Base-by-base conservation (phyloP, 306 rosid genomes). In the Trifolium repens region DNA sequence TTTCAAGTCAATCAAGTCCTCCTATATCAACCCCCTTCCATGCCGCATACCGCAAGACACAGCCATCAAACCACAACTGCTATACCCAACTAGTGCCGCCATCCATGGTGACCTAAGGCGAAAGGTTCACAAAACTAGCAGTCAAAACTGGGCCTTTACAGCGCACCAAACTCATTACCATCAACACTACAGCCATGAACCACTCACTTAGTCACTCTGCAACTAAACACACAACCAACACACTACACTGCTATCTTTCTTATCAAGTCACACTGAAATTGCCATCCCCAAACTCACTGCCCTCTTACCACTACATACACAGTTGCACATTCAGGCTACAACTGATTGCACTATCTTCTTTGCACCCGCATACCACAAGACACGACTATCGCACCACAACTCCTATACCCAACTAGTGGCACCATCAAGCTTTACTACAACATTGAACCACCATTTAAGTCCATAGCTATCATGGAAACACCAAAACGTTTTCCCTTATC, bases 401-500 rank as follows among this genome's bases (percentile, higher is more conserved):
- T 9, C 0, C 16, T 65, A 40, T 19, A 64, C 32, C 30, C 69
- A 64, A 64, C 5, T 1, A 17, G 2, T 39, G 34, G 34, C 0
- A 40, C 16, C 30, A 65, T 9, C 69, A 65, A 65, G 10, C 50
- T 7, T 37, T 37, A 37, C 40, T 1, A 37, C n/a, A 40, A 40
- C 17, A 66, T 19, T 19, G 52, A 66, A 19, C 70, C 32, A 40
- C 8, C 71, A 19, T 19, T 40, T 11, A 65, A 40, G 50, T 65
- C 16, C 50, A 65, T 39, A 10, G 11, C 34, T 43, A 65, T 17
- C 53, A 10, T 65, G 12, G 53, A 65, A 17, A 7, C 35, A 5
- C 71, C 71, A 19, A 66, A 63, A 66, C 35, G 2, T 66, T 66
- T 19, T 2, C 54, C 34, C 37, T 66, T 35, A 66, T 66, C 35